A percentile compares a stretch with the other conserved stretches of the same genome.
These are phyloP conservation scores for Boletus vermiculosoides DNA, from an alignment of 768 basidiomycete species.

Conservation along the genomic window DNA sequence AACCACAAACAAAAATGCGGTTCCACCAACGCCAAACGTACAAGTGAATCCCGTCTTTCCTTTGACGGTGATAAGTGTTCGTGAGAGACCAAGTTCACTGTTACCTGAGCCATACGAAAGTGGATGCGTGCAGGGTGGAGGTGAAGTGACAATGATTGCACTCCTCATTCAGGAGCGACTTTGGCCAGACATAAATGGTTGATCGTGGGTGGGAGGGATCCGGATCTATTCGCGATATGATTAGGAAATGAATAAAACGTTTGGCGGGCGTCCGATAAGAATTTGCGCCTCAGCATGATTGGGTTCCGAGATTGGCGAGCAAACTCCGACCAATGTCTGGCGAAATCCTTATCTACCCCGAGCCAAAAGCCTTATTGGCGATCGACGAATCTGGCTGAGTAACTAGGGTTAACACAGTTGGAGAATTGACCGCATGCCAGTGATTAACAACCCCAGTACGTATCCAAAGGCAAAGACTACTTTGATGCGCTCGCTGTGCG, in stretches of 20 bases:
- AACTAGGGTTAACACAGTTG: background rate
- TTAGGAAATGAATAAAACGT: background rate
- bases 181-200: slow-evolving; percentile 20
- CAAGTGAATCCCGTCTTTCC: slow-evolving; percentile 10
- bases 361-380: slow-evolving; percentile 1
- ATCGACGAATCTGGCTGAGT: background rate
- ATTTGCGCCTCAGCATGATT: background rate
- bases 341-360: slow-evolving; percentile 19
- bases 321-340: slow-evolving; percentile 9
- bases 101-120: slow-evolving; percentile 13
- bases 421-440: background rate
- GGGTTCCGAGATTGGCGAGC: background rate
- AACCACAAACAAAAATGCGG: background rate
- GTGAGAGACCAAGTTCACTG: background rate
- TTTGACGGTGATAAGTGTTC: background rate
- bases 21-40: slow-evolving; percentile 11
- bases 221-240: background rate
- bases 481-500: background rate
- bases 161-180: background rate
- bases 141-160: background rate
- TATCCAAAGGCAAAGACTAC: too few relatives aligned
- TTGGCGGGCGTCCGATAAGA: slow-evolving; percentile 18
- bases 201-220: slow-evolving; percentile 1
- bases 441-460: background rate
- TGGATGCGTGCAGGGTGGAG: background rate